These are phyloP conservation scores for Eucalyptus marginata DNA, from an alignment of 345 rosid species.

Conservation along the genomic window DNA sequence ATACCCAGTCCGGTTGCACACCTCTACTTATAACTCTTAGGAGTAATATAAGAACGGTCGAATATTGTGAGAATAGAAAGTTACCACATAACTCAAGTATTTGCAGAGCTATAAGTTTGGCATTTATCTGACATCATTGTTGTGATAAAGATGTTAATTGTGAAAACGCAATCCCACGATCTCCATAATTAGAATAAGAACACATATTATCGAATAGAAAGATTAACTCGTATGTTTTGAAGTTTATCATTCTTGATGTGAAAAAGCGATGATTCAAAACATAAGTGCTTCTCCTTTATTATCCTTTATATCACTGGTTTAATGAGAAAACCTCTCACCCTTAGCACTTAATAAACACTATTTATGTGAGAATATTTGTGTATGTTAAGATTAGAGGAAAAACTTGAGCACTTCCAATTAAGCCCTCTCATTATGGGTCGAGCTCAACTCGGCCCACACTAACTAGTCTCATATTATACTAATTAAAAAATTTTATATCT, in stretches of 20 bases:
- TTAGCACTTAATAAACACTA: rapidly evolving
- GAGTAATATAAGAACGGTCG: not conserved
- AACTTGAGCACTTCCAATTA: rapidly evolving
- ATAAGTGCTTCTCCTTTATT: too few relatives aligned
- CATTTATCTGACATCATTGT: not conserved
- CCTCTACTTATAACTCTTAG: not conserved
- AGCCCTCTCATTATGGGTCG: rapidly evolving
- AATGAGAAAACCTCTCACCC: rapidly evolving
- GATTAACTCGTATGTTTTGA: rapidly evolving
- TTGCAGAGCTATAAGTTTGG: not conserved
- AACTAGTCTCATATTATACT: rapidly evolving
- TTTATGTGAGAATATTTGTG: too few relatives aligned
- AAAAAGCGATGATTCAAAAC: too few relatives aligned
- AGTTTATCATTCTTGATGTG: too few relatives aligned
- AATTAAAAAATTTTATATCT: rapidly evolving
- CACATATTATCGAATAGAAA: too few relatives aligned
- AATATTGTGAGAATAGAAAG: not conserved
- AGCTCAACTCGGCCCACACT: rapidly evolving
- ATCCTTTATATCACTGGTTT: rapidly evolving
- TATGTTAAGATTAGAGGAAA: rapidly evolving
- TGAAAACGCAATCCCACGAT: too few relatives aligned
- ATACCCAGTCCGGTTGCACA: too few relatives aligned
- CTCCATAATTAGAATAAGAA: too few relatives aligned
- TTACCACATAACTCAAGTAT: not conserved
- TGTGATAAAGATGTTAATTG: rapidly evolving